A percentile compares a stretch with the other conserved stretches of the same genome.
Conservation (phyloP, 1,284 basidiomycete species). For the Cryptococcus depauperatus region DNA sequence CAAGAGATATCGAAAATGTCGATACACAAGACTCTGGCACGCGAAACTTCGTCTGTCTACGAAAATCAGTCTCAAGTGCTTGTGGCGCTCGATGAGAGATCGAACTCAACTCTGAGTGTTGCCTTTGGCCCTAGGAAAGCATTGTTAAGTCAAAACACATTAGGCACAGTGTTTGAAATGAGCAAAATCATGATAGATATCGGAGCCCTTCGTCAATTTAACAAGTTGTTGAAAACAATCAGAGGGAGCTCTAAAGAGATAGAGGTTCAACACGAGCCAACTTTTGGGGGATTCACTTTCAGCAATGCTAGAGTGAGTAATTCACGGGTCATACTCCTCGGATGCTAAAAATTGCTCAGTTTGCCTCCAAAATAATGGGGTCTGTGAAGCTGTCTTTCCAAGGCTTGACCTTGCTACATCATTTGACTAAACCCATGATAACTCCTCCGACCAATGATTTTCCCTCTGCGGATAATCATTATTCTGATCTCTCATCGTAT, state of each 20-base stretch:
- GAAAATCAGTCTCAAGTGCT: slow-evolving; percentile 15
- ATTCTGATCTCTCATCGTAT: slow-evolving; percentile 4
- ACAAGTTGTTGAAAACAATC: slow-evolving; percentile 7
- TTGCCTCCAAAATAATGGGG: too few relatives aligned
- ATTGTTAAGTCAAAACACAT: slow-evolving; percentile 31
- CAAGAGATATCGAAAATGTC: background rate
- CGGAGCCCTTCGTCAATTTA: slow-evolving; percentile 23
- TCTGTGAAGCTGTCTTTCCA: too few relatives aligned
- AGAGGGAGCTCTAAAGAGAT: background rate
- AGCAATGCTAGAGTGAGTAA: too few relatives aligned
- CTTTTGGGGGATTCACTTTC: too few relatives aligned
- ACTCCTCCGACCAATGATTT: too few relatives aligned
- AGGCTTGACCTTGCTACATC: too few relatives aligned
- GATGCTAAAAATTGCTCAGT: too few relatives aligned
- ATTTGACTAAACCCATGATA: too few relatives aligned
- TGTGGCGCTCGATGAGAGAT: slow-evolving; percentile 17
- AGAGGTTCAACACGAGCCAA: too few relatives aligned
- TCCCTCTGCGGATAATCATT: too few relatives aligned
- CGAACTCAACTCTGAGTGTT: slow-evolving; percentile 15
- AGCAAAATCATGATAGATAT: slow-evolving; percentile 21
- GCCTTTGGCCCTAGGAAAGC: slow-evolving; percentile 36
- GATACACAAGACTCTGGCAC: background rate
- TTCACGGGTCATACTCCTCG: too few relatives aligned
- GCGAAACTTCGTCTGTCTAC: background rate
- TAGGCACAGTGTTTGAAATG: slow-evolving; percentile 20